Conservation (phyloP, 139 green algal species). For the Trebouxia sp. region DNA sequence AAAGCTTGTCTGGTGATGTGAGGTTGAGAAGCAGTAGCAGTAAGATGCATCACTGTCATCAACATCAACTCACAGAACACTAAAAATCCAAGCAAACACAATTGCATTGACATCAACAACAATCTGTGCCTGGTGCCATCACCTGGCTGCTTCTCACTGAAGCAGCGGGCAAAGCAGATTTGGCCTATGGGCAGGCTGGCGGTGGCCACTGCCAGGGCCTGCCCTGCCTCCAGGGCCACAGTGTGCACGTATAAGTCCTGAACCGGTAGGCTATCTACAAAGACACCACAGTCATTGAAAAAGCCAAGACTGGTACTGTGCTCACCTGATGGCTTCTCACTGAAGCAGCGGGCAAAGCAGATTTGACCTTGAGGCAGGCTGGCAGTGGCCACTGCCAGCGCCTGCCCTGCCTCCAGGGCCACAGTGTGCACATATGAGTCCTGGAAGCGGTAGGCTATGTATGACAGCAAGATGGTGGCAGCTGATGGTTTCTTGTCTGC, state of each 20-base stretch:
- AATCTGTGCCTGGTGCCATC: no score
- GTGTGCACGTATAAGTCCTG: background rate
- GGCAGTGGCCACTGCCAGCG: background rate
- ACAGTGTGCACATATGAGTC: background rate
- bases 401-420: background rate
- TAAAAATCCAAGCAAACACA: no score
- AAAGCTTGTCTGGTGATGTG: no score
- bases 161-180: background rate
- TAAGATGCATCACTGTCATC: no score
- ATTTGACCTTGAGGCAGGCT: background rate
- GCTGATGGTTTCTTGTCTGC: background rate
- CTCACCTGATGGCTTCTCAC: background rate
- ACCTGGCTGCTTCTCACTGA: background rate
- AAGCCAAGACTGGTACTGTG: no score
- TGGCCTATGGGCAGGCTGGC: background rate
- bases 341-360: background rate
- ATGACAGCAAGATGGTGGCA: background rate
- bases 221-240: background rate
- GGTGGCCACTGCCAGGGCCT: background rate
- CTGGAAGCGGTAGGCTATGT: background rate
- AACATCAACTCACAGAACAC: no score
- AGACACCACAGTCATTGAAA: no score
- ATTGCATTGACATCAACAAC: no score
- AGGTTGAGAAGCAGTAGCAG: no score
- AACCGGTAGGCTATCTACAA: background rate